Conservation (phyloP, 306 rosid genomes). For the Inga leiocalycina region DNA sequence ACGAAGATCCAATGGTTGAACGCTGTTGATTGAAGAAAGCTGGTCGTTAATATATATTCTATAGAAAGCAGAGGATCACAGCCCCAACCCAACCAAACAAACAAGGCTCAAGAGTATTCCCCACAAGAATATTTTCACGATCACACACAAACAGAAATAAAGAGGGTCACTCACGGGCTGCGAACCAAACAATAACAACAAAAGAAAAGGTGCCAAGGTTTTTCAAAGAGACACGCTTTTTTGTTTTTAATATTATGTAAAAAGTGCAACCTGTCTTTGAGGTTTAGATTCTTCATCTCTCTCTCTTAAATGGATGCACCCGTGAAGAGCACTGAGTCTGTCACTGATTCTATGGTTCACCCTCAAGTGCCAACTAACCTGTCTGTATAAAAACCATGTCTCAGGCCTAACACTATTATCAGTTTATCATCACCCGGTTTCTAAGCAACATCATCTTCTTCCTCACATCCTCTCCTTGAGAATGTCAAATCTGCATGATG, state of each 20-base stretch:
- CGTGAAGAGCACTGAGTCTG: slow-evolving; percentile 57
- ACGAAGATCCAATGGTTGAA: slow-evolving; percentile 30
- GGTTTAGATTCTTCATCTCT: slow-evolving; percentile 45
- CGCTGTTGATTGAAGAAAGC: slow-evolving; percentile 28
- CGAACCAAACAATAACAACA: slow-evolving; percentile 51
- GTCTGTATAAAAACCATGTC: slow-evolving; percentile 27
- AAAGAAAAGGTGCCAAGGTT: slow-evolving; percentile 35
- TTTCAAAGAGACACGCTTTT: slow-evolving; percentile 27
- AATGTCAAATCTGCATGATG: slow-evolving; percentile 53
- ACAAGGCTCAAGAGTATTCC: background rate
- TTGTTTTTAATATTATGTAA: slow-evolving; percentile 31
- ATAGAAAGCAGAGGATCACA: background rate
- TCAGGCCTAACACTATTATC: slow-evolving; percentile 15
- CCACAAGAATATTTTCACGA: slow-evolving; percentile 46
- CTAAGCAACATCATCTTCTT: slow-evolving; percentile 12
- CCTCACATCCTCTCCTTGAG: slow-evolving; percentile 32
- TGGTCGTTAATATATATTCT: background rate
- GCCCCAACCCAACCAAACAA: background rate
- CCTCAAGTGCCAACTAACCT: slow-evolving; percentile 23
- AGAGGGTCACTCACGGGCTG: slow-evolving; percentile 68
- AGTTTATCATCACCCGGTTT: slow-evolving; percentile 2
- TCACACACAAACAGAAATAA: slow-evolving; percentile 53
- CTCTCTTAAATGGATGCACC: slow-evolving; percentile 50
- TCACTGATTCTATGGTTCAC: slow-evolving; percentile 46
- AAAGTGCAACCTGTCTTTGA: slow-evolving; percentile 51